Base-by-base conservation (phyloP, 257 asterid genomes). In the Penstemon davidsonii region DNA sequence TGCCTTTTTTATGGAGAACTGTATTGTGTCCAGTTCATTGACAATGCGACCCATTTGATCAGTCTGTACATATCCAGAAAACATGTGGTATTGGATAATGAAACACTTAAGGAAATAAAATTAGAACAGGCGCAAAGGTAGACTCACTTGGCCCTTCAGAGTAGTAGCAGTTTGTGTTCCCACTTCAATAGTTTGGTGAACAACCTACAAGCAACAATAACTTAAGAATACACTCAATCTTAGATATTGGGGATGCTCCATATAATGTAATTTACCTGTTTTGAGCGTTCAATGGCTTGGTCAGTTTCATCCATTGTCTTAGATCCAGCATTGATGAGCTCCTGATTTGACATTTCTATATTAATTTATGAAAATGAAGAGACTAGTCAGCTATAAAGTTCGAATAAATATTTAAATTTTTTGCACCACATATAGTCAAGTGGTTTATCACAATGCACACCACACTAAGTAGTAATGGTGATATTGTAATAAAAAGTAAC, bases 41-140 rank as follows among this genome's bases (percentile, higher is more conserved):
- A 94, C 96, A 65, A 91, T 77, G 70, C 99, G 96, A n/a, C 96
- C 96, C 99, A 94, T 94, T 87, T 90, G 99, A n/a, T 91, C 99
- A 55, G 99, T 94, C 99, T 90, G 82, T 57, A 38, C 5, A 71
- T 55, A 45, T 63, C 52, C 3, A 33, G 55, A 33, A 64, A 25
- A 57, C 0, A 51, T 68, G 54, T 52, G 70, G 65, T 54, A 67
- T 60, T 47, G 55, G 70, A 70, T 37, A 54, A 25, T n/a, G 36
- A 55, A 70, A 66, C 37, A 44, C 51, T 49, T 44, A 39, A 62
- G 67, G 46, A 57, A 67, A 72, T 18, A 56, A 65, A 46, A 60
- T 15, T 37, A 19, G 47, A 45, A 43, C 41, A 52, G 8, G 43
- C 53, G 38, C 39, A 52, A 33, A 47, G 53, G 47, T 53, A 38